These are phyloP conservation scores for Discostella pseudostelligera DNA, from an alignment of 108 stramenopile species.

Conservation along the genomic window DNA sequence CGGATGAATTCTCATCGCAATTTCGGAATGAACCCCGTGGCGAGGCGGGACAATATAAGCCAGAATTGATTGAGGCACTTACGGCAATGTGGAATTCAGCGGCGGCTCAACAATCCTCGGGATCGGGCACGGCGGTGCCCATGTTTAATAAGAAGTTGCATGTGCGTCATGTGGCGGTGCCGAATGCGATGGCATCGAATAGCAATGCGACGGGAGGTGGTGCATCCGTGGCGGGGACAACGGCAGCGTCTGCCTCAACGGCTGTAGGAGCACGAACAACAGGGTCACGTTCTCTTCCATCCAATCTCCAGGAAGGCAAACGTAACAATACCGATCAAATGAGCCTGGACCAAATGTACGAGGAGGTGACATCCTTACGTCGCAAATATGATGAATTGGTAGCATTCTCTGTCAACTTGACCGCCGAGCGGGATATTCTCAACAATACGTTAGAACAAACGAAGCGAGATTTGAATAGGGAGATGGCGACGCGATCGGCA, in stretches of 20 bases:
- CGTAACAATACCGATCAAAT: conserved; percentile 56
- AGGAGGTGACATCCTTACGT: conserved; percentile 71
- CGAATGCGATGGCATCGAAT: conserved; percentile 38
- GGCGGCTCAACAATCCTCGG: too few relatives aligned
- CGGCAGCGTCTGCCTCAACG: conserved; percentile 4
- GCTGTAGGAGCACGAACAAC: neutral
- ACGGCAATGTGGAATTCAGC: conserved; percentile 84
- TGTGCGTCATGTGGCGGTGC: conserved; percentile 74
- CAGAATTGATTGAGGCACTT: conserved; percentile 71
- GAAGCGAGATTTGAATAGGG: conserved; percentile 84
- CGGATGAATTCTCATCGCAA: conserved; percentile 49
- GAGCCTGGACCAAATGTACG: conserved; percentile 73
- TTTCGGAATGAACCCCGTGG: conserved; percentile 24
- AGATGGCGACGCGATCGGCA: conserved; percentile 63
- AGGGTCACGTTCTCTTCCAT: conserved; percentile 8
- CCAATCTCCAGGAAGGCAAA: conserved; percentile 15
- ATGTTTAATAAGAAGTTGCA: conserved; percentile 84
- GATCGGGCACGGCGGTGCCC: conserved; percentile 12
- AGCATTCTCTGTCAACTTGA: conserved; percentile 88
- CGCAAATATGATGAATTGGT: conserved; percentile 95
- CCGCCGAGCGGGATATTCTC: conserved; percentile 92
- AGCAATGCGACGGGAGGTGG: neutral
- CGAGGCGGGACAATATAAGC: conserved; percentile 39
- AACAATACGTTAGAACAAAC: conserved; percentile 91
- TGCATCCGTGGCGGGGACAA: neutral